Percentiles rank a stretch among this genome's conserved stretches.
Conservation (phyloP, 768 basidiomycete species). For the Agaricus sinodeliciosus region DNA sequence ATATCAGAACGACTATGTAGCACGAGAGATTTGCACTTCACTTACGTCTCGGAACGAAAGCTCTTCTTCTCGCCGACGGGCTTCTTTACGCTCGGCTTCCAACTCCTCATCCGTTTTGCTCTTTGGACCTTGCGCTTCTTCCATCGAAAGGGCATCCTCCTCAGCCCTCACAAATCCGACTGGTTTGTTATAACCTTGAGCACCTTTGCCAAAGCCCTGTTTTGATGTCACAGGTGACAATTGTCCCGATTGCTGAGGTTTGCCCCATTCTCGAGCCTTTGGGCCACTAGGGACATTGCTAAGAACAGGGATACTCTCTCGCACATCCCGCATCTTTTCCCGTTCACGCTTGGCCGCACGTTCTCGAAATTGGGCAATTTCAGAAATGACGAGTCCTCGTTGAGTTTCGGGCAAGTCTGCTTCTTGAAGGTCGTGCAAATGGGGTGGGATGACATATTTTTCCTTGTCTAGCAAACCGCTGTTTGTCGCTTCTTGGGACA, state of each 20-base stretch:
- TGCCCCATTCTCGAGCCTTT: slow-evolving; percentile 76
- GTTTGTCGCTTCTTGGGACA: slow-evolving; percentile 69
- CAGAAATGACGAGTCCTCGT: slow-evolving; percentile 89
- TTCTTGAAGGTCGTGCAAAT: slow-evolving; percentile 93
- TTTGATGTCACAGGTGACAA: slow-evolving; percentile 23
- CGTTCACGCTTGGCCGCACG: slow-evolving; percentile 86
- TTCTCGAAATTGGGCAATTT: slow-evolving; percentile 95
- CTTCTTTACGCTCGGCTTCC: slow-evolving; percentile 75
- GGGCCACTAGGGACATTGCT: slow-evolving; percentile 60
- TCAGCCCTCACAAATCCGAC: slow-evolving; percentile 78
- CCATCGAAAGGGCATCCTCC: slow-evolving; percentile 27
- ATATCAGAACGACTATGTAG: not conserved
- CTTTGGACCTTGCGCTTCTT: slow-evolving; percentile 25
- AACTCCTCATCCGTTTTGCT: slow-evolving; percentile 83
- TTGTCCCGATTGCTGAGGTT: slow-evolving; percentile 34
- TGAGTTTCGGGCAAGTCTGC: slow-evolving; percentile 93
- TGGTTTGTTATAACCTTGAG: slow-evolving; percentile 75
- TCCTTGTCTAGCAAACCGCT: slow-evolving; percentile 75
- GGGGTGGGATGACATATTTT: slow-evolving; percentile 90
- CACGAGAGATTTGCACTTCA: slow-evolving; percentile 15
- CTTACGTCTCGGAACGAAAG: slow-evolving; percentile 81
- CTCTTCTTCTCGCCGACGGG: slow-evolving; percentile 73
- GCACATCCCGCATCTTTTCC: slow-evolving; percentile 80
- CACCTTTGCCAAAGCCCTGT: slow-evolving; percentile 54
- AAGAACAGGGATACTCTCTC: slow-evolving; percentile 45